A percentile compares a stretch with the other conserved stretches of the same genome.
These are phyloP conservation scores for Suillus subluteus DNA, from an alignment of 768 basidiomycete genomes.

Conservation along the genomic window DNA sequence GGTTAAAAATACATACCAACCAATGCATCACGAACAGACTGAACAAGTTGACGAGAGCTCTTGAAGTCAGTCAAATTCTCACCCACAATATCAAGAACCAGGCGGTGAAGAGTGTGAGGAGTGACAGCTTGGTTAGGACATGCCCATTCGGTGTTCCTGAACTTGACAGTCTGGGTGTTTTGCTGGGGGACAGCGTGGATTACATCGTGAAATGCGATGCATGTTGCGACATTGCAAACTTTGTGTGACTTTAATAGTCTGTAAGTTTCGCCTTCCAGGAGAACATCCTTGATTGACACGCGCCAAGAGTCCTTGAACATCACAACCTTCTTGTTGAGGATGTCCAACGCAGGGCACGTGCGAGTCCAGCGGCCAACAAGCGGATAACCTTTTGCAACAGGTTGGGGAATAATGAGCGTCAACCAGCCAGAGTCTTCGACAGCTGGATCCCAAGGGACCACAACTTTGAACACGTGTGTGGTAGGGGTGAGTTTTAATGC, in stretches of 20 bases:
- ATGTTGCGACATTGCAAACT: constrained; percentile 1
- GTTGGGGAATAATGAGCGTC: background rate
- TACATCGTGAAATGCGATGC: constrained; percentile 6
- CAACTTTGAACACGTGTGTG: too few relatives aligned
- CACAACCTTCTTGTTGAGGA: background rate
- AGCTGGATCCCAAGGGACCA: background rate
- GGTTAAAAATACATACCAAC: background rate
- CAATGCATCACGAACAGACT: constrained; percentile 7
- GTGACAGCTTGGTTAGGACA: background rate
- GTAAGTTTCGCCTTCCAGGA: constrained; percentile 8
- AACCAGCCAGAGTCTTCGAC: background rate
- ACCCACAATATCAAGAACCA: constrained; percentile 3
- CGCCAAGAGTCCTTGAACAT: constrained; percentile 15
- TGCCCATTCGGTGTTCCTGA: background rate
- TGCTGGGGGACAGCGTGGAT: background rate
- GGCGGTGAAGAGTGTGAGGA: constrained; percentile 6
- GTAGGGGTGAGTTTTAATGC: too few relatives aligned
- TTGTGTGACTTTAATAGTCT: background rate
- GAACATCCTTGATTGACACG: background rate
- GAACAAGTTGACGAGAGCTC: background rate
- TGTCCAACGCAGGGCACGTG: constrained; percentile 1
- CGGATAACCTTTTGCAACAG: background rate
- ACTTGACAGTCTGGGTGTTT: constrained; percentile 1
- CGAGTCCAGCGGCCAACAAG: background rate
- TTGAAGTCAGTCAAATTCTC: constrained; percentile 1